These are phyloP conservation scores for Syzygium syzygioides DNA, from an alignment of 441 rosid genomes.

Conservation along the genomic window DNA sequence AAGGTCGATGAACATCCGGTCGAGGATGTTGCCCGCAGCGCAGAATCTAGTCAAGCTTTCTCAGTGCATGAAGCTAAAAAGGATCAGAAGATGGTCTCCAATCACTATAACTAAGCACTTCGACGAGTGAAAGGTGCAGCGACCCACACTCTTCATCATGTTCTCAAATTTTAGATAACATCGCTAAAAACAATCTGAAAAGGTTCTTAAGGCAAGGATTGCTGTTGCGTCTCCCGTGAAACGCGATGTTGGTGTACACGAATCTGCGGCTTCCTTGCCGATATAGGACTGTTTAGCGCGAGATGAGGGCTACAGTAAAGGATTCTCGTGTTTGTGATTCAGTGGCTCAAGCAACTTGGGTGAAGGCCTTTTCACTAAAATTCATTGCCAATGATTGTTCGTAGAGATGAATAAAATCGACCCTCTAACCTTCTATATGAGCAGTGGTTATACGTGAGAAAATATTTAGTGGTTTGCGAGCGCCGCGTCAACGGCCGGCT, in stretches of 20 bases:
- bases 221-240: too few relatives aligned
- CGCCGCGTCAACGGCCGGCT: too few relatives aligned
- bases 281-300: background rate
- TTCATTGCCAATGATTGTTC: background rate
- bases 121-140: too few relatives aligned
- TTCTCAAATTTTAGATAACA: too few relatives aligned
- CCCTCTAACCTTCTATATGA: background rate
- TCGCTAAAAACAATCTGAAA: too few relatives aligned
- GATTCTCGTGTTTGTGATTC: background rate
- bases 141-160: too few relatives aligned
- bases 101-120: too few relatives aligned
- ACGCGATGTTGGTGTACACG: too few relatives aligned
- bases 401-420: background rate
- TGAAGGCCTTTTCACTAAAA: background rate
- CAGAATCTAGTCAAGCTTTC: background rate
- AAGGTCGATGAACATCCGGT: background rate
- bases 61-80: rapidly evolving
- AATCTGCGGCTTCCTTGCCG: too few relatives aligned
- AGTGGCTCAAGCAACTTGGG: background rate
- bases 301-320: background rate
- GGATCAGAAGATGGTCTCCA: background rate
- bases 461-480: too few relatives aligned
- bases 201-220: too few relatives aligned
- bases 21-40: background rate
- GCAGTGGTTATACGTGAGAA: background rate